Evolutionary conservation across 345 rosid genomes (phyloP), one percentile per base, ranked within the genome.

Genomic region (Salix purpurea): DNA sequence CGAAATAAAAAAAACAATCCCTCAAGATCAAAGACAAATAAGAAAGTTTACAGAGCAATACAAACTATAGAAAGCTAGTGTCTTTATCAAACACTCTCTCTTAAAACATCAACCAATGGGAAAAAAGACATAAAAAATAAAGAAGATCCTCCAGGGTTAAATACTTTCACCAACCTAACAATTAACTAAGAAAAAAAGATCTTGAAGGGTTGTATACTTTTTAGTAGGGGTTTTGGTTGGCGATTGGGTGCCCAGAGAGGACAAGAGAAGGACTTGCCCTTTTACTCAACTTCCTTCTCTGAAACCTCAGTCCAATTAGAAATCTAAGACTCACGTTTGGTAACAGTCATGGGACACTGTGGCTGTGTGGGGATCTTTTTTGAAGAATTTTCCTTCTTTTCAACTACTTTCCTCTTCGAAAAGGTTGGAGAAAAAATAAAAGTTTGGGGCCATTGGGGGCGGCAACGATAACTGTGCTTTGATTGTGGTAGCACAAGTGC

Each of bases 251-350:
- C 16, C 61, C 71, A 70, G 46, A 65, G 64, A 40, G 6, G 18
- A 48, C 21, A 28, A 70, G 54, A 24, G 64, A 48, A 40, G 67
- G 24, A 46, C 50, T 61, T 44, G 40, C 61, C 60, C 72, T 70
- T 10, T 78, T 28, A 77, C 56, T 56, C 54, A 5, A 34, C 30
- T 34, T 30, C 44, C 32, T 39, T 40, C 84, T 77, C 74, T 65
- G 85, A 84, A 84, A 74, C 77, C 83, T 83, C 85, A 73, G 81
- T 71, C 85, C 83, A 76, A 71, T 54, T 65, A 42, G 48, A 26
- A 19, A 58, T 28, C 15, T n/a, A 44, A 1, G 56, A 9, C 28
- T 23, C 24, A 26, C n/a, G 70, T 64, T 14, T 39, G 70, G 79
- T 64, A 67, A 72, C 68, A 1, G 62, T 16, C 85, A 84, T 79